These are phyloP conservation scores for Magnaporthiopsis rhizophila DNA, from an alignment of 2,329 filamentous ascomycete genomes.

Conservation along the genomic window DNA sequence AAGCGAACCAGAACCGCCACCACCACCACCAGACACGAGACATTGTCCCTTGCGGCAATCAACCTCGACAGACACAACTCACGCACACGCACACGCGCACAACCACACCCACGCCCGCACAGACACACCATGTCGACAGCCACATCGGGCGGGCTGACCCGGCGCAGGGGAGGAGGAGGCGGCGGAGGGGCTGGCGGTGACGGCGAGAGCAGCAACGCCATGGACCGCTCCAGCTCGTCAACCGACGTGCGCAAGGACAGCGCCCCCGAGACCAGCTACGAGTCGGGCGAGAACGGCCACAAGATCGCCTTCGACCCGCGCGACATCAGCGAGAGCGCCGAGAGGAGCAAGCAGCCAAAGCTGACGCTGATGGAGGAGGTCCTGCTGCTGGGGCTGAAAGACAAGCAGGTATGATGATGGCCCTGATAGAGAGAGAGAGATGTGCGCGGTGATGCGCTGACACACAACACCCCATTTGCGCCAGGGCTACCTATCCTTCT, in stretches of 20 bases:
- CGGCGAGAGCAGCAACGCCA: slow-evolving; percentile 45
- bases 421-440: neutral
- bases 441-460: slow-evolving; percentile 2
- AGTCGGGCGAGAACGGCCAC: slow-evolving; percentile 89
- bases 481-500: slow-evolving; percentile 96
- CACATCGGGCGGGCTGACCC: slow-evolving; percentile 47
- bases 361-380: slow-evolving; percentile 98
- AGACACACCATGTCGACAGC: slow-evolving; percentile 22
- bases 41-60: neutral
- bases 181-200: slow-evolving; percentile 46
- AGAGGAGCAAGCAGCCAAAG: slow-evolving; percentile 96
- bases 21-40: neutral
- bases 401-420: slow-evolving; percentile 71
- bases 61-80: neutral
- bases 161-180: slow-evolving; percentile 59
- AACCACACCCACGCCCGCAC: neutral
- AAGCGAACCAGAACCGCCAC: neutral
- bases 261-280: slow-evolving; percentile 74
- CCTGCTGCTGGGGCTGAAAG: slow-evolving; percentile 87
- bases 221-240: slow-evolving; percentile 47
- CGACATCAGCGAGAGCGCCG: slow-evolving; percentile 93
- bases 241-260: slow-evolving; percentile 43
- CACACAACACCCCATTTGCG: slow-evolving; percentile 13
- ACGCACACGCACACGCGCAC: too few species aligned
- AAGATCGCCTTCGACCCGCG: slow-evolving; percentile 97